Evolutionary conservation across 805 yeast species (phyloP).

Genomic region (Hanseniaspora mollemarum): DNA sequence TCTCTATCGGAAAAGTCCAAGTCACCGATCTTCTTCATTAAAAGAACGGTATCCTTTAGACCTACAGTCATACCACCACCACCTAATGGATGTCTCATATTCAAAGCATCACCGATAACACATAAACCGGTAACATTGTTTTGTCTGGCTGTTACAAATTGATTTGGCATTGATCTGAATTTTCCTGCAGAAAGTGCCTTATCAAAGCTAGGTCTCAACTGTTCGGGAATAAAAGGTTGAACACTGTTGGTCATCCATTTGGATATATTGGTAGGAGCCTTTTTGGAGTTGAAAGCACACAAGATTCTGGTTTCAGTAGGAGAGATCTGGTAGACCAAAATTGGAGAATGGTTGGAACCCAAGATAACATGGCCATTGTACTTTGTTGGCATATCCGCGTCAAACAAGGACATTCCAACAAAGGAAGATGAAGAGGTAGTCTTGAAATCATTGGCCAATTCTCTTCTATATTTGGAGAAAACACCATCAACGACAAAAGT

Average conservation of each 20-base stretch:
- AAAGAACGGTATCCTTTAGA: constrained; percentile 62
- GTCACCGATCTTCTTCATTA: constrained; percentile 39
- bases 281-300: constrained; percentile 69
- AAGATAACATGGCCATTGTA: constrained; percentile 82
- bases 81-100: constrained; percentile 96
- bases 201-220: constrained; percentile 54
- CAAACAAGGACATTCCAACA: constrained; percentile 63
- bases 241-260: constrained; percentile 51
- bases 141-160: constrained; percentile 66
- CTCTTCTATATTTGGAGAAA: constrained; percentile 80
- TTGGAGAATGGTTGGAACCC: constrained; percentile 70
- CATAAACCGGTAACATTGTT: constrained; percentile 66
- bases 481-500: constrained; percentile 87
- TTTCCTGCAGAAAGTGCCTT: constrained; percentile 48
- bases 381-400: constrained; percentile 65
- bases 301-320: constrained; percentile 74
- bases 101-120: constrained; percentile 82
- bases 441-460: constrained; percentile 45
- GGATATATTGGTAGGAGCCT: constrained; percentile 60
- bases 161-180: constrained; percentile 85
- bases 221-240: constrained; percentile 55
- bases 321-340: constrained; percentile 77
- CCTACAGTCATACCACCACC: constrained; percentile 99
- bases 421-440: constrained; percentile 75
- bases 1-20: constrained; percentile 44